Percentiles rank a stretch among this genome's conserved stretches.
These are phyloP conservation scores for Amaranthus cruentus DNA, from an alignment of 148 eudicot species.

Conservation along the genomic window DNA sequence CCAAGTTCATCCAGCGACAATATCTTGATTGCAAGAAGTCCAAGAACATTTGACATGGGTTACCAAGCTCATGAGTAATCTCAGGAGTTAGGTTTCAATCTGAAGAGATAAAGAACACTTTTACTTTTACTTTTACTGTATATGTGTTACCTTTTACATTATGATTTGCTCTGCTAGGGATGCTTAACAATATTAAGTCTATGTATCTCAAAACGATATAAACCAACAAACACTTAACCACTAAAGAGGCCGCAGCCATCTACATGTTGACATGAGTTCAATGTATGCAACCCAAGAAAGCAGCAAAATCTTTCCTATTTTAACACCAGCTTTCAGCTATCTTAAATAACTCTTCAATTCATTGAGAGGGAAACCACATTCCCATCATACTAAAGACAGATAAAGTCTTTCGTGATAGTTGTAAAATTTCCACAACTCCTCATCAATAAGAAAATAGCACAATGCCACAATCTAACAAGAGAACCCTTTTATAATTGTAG, in stretches of 20 bases:
- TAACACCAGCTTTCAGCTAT: neutral
- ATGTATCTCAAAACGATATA: neutral
- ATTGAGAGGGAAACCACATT: neutral
- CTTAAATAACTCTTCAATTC: neutral
- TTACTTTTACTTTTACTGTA: constrained; percentile 7
- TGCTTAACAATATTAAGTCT: neutral
- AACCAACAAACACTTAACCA: neutral
- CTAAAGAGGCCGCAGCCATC: neutral
- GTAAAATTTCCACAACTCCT: too few relatives aligned
- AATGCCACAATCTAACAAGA: too few relatives aligned
- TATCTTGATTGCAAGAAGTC: constrained; percentile 1
- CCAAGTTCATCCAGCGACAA: constrained; percentile 5
- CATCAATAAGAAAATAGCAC: too few relatives aligned
- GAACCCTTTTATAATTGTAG: too few relatives aligned
- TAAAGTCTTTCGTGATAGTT: neutral
- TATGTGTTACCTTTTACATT: neutral
- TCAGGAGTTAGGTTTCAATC: neutral
- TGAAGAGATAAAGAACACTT: neutral
- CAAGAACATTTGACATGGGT: neutral
- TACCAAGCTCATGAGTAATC: neutral
- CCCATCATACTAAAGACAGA: neutral
- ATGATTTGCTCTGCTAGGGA: neutral
- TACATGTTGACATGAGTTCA: neutral
- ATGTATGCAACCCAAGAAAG: neutral
- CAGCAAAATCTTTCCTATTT: neutral